Percentiles rank a stretch among this genome's conserved stretches.
These are phyloP conservation scores for Bertia moriformis DNA, from an alignment of 2,329 filamentous ascomycete genomes.

Conservation along the genomic window DNA sequence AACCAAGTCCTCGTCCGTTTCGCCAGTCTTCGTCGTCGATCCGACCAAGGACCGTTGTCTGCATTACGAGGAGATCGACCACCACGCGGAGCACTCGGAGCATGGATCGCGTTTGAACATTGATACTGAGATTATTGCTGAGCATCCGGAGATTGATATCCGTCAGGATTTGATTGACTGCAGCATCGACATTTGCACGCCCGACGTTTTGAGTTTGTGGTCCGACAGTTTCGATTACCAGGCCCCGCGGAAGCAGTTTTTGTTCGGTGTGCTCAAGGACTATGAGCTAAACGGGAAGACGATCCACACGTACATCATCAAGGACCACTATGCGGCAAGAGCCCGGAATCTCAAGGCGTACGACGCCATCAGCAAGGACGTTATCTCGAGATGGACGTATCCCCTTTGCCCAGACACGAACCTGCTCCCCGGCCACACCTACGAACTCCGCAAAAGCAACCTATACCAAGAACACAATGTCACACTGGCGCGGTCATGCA, in stretches of 20 bases:
- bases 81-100: constrained; percentile 13
- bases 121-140: constrained; percentile 65
- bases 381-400: constrained; percentile 77
- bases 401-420: constrained; percentile 85
- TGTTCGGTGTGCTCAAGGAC: constrained; percentile 88
- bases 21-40: constrained; percentile 77
- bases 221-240: constrained; percentile 97
- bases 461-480: constrained; percentile 71
- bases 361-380: constrained; percentile 73
- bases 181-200: constrained; percentile 92
- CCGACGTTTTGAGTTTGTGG: constrained; percentile 87
- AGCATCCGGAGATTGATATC: constrained; percentile 62
- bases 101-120: constrained; percentile 27
- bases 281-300: constrained; percentile 94
- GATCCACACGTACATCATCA: constrained; percentile 79
- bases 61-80: constrained; percentile 84
- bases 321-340: constrained; percentile 71
- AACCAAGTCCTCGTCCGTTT: constrained; percentile 61
- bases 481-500: constrained; percentile 51
- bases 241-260: constrained; percentile 70
- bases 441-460: constrained; percentile 53
- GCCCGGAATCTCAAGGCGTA: constrained; percentile 80
- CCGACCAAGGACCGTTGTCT: constrained; percentile 66
- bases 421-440: constrained; percentile 62
- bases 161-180: constrained; percentile 83